These are phyloP conservation scores for Gymnopus androsaceus DNA, from an alignment of 1,284 basidiomycete species.

Conservation along the genomic window DNA sequence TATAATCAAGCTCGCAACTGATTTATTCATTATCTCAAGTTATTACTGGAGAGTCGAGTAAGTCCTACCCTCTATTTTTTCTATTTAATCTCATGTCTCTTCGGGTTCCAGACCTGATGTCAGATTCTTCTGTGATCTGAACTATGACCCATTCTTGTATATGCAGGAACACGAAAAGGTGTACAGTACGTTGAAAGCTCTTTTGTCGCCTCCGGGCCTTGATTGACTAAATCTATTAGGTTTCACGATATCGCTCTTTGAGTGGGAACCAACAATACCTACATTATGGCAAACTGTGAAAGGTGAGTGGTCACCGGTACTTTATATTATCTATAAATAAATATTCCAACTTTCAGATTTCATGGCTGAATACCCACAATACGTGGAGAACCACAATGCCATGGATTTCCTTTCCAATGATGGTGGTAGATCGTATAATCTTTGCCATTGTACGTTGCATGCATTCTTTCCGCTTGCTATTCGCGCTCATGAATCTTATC, in stretches of 20 bases:
- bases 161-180: conserved; percentile 78
- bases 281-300: conserved; percentile 75
- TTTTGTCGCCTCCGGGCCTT: not conserved
- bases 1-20: not conserved
- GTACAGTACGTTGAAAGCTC: conserved; percentile 50
- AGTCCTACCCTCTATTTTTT: conserved; percentile 18
- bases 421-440: conserved; percentile 69
- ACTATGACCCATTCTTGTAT: conserved; percentile 79
- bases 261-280: conserved; percentile 78
- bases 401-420: conserved; percentile 79
- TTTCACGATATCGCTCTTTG: conserved; percentile 78
- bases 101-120: conserved; percentile 57
- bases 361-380: conserved; percentile 64
- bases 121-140: conserved; percentile 76
- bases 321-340: not conserved
- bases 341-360: conserved; percentile 54
- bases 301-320: conserved; percentile 48
- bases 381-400: conserved; percentile 69
- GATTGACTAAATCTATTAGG: conserved; percentile 37
- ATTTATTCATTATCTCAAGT: not conserved
- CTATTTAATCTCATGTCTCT: conserved; percentile 12
- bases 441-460: conserved; percentile 71
- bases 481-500: not conserved
- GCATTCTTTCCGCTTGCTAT: not conserved
- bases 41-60: conserved; percentile 77